Conservation (phyloP, 139 green algal species). For the Gonium pectorale region DNA sequence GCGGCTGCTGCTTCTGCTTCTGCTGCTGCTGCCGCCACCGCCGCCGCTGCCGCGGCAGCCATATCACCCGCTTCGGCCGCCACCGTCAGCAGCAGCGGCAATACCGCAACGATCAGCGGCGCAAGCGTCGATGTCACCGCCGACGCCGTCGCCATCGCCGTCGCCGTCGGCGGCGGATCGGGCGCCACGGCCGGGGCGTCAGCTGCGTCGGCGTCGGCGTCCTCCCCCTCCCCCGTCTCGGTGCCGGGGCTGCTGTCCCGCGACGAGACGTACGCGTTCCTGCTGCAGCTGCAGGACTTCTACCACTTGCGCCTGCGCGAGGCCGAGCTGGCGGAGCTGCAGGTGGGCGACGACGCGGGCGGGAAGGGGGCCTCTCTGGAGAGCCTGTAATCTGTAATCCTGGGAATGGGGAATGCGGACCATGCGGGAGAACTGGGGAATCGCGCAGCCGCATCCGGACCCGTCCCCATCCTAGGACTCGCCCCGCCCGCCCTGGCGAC, state of each 20-base stretch:
- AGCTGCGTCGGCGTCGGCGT: background rate
- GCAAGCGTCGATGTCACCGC: background rate
- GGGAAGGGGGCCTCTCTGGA: too few relatives aligned
- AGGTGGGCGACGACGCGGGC: too few relatives aligned
- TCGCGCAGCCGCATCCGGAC: too few relatives aligned
- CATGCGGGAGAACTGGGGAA: too few relatives aligned
- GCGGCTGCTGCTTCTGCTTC: background rate
- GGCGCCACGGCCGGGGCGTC: background rate
- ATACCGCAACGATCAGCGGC: background rate
- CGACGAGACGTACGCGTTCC: conserved; percentile 43
- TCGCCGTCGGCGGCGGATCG: too few relatives aligned
- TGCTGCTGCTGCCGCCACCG: too few relatives aligned
- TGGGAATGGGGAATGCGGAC: too few relatives aligned
- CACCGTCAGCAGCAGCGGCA: background rate
- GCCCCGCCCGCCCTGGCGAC: too few relatives aligned
- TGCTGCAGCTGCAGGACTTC: conserved; percentile 46
- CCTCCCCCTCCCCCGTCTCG: background rate
- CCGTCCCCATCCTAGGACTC: too few relatives aligned
- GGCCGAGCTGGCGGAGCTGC: conserved; percentile 24
- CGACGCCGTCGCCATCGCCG: background rate
- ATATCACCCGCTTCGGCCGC: background rate
- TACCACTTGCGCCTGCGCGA: conserved; percentile 9
- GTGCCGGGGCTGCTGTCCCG: conserved; percentile 1
- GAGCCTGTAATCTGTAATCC: too few relatives aligned
- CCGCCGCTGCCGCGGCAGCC: background rate